A percentile compares a stretch with the other conserved stretches of the same genome.
These are phyloP conservation scores for Clavispora santaluciae DNA, from an alignment of 805 yeast species.

Conservation along the genomic window DNA sequence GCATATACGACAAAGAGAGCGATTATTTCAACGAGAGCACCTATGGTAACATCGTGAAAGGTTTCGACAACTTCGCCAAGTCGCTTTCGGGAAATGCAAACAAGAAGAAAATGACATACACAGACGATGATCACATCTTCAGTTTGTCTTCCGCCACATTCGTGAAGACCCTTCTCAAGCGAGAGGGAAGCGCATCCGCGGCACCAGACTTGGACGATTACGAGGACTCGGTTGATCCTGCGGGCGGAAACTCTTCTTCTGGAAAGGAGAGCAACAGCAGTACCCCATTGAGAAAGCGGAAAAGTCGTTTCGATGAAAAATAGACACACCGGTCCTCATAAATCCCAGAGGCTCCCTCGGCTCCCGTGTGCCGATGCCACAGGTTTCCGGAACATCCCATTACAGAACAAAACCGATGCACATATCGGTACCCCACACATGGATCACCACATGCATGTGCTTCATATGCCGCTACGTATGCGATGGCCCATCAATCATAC, in stretches of 20 bases:
- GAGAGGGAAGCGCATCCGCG: slow-evolving; percentile 35
- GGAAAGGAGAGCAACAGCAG: slow-evolving; percentile 4
- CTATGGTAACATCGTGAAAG: slow-evolving; percentile 82
- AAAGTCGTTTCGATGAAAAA: slow-evolving; percentile 4
- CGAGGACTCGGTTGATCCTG: slow-evolving; percentile 18
- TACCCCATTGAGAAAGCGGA: slow-evolving; percentile 15
- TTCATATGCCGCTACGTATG: too few species aligned
- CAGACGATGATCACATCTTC: slow-evolving; percentile 78
- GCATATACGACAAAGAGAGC: slow-evolving; percentile 72
- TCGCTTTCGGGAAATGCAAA: slow-evolving; percentile 28
- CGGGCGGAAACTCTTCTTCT: slow-evolving; percentile 1
- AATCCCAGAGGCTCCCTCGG: too few species aligned
- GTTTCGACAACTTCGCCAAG: slow-evolving; percentile 78
- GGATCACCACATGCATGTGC: too few species aligned
- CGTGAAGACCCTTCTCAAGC: slow-evolving; percentile 50
- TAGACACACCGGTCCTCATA: too few species aligned
- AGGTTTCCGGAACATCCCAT: too few species aligned
- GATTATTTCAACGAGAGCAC: slow-evolving; percentile 68
- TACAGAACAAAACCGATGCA: too few species aligned
- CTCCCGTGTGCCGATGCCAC: too few species aligned
- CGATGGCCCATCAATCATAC: too few species aligned
- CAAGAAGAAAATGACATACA: slow-evolving; percentile 47
- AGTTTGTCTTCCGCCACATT: slow-evolving; percentile 69
- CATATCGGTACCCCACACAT: too few species aligned
- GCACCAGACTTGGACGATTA: slow-evolving; percentile 16